Percentiles rank a stretch among this genome's conserved stretches.
phyloP scores from a whole-genome alignment of 805 yeast species.

The Cyberlindnera mississippiensis region DNA sequence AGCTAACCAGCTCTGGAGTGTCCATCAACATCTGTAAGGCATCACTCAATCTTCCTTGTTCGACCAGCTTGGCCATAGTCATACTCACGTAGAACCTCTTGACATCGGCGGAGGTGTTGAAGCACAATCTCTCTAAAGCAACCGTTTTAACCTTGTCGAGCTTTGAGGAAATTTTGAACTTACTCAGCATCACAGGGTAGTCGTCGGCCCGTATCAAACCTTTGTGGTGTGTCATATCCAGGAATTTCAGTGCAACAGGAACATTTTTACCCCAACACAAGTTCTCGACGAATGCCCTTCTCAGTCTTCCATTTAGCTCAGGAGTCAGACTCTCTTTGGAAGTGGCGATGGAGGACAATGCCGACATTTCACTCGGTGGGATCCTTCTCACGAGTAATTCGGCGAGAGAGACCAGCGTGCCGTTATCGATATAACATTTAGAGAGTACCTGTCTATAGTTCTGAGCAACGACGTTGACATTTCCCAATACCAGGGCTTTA shows the following conservation, averaged over 20 bases:
- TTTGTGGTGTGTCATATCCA: constrained; percentile 5
- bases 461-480: constrained; percentile 2
- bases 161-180: constrained; percentile 8
- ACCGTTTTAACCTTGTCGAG: constrained; percentile 4
- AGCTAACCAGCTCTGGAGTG: not conserved
- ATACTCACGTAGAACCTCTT: constrained; percentile 18
- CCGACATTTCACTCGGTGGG: constrained; percentile 11
- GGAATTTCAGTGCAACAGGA: constrained; percentile 6
- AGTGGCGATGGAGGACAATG: constrained; percentile 4
- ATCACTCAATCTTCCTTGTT: constrained; percentile 2
- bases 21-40: constrained; percentile 6
- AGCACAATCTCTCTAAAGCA: constrained; percentile 3
- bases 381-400: constrained; percentile 8
- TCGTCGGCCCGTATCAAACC: constrained; percentile 10
- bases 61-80: constrained; percentile 9
- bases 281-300: constrained; percentile 11
- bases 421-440: constrained; percentile 15
- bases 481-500: constrained; percentile 10
- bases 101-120: constrained; percentile 3
- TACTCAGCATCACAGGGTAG: constrained; percentile 16
- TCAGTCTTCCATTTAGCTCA: constrained; percentile 5
- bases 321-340: constrained; percentile 5
- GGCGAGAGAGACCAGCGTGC: constrained; percentile 14
- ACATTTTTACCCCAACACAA: constrained; percentile 11
- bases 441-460: constrained; percentile 9